Percentiles rank a stretch among this genome's conserved stretches.
Conservation (phyloP, 2,329 filamentous ascomycete genomes). For the Epichloe bromicola region DNA sequence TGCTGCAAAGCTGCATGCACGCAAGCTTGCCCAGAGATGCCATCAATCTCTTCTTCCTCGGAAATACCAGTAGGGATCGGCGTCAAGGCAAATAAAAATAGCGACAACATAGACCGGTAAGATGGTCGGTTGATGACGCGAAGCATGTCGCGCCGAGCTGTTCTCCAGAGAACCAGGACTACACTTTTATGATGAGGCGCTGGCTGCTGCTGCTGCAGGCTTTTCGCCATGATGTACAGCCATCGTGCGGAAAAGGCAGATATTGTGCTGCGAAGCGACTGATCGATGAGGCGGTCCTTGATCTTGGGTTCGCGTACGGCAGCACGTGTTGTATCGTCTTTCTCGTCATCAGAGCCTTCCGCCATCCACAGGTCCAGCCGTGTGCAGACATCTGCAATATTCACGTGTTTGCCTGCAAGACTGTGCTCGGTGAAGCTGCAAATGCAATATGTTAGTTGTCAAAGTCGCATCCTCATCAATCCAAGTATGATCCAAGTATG, state of each 20-base stretch:
- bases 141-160: conserved; percentile 24
- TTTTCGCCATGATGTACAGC: conserved; percentile 13
- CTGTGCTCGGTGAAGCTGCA: conserved; percentile 13
- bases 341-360: conserved; percentile 9
- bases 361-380: conserved; percentile 23
- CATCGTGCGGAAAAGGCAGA: conserved; percentile 18
- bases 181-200: conserved; percentile 8
- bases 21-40: conserved; percentile 25
- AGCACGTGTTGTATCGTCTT: conserved; percentile 6
- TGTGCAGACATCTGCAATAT: conserved; percentile 16
- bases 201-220: background rate
- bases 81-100: conserved; percentile 27
- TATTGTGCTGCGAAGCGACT: conserved; percentile 16
- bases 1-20: conserved; percentile 28
- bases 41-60: conserved; percentile 27
- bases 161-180: conserved; percentile 20
- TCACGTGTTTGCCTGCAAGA: conserved; percentile 17
- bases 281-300: conserved; percentile 11
- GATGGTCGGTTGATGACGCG: conserved; percentile 27
- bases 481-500: background rate
- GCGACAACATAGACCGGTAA: conserved; percentile 26
- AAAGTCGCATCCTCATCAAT: background rate
- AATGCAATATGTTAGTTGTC: background rate
- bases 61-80: conserved; percentile 26
- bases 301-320: background rate